phyloP scores from a whole-genome alignment of 2,329 filamentous ascomycete genomes.

The Aureobasidium sp. region DNA sequence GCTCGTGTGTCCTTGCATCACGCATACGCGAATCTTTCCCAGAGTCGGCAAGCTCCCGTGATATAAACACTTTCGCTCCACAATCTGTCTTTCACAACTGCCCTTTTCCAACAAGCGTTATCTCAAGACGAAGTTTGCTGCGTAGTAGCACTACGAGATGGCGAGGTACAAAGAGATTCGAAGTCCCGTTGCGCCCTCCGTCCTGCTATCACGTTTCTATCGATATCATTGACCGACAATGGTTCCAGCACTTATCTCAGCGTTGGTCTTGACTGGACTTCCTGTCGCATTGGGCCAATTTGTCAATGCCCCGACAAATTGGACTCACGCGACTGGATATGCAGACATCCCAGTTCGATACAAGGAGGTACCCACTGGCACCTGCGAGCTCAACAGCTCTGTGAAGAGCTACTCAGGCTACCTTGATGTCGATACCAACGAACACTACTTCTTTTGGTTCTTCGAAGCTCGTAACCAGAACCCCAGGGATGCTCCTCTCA shows the following conservation, averaged over 20 bases:
- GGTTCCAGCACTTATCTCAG: background rate
- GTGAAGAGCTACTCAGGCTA: constrained; percentile 65
- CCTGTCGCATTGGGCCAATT: constrained; percentile 43
- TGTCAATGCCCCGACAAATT: constrained; percentile 48
- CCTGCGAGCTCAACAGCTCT: constrained; percentile 62
- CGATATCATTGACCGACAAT: background rate
- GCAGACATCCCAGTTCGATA: constrained; percentile 61
- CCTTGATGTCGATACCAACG: constrained; percentile 55
- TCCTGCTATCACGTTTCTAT: background rate
- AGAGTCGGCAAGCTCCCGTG: constrained; percentile 11
- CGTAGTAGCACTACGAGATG: background rate
- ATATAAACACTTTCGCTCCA: background rate
- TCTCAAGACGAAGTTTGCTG: background rate
- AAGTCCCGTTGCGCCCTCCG: background rate
- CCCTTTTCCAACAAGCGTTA: constrained; percentile 17
- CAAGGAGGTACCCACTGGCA: constrained; percentile 61
- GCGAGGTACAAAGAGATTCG: background rate
- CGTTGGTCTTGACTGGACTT: constrained; percentile 8
- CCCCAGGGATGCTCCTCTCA: constrained; percentile 57
- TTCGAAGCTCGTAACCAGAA: constrained; percentile 62
- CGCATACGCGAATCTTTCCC: background rate
- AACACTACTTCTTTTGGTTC: constrained; percentile 72
- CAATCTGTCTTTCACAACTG: constrained; percentile 1
- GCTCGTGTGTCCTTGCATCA: constrained; percentile 2
- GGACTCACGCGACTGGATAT: constrained; percentile 48